Conservation (phyloP, 2,329 filamentous ascomycete species). For the Botrytis hyacinthi region DNA sequence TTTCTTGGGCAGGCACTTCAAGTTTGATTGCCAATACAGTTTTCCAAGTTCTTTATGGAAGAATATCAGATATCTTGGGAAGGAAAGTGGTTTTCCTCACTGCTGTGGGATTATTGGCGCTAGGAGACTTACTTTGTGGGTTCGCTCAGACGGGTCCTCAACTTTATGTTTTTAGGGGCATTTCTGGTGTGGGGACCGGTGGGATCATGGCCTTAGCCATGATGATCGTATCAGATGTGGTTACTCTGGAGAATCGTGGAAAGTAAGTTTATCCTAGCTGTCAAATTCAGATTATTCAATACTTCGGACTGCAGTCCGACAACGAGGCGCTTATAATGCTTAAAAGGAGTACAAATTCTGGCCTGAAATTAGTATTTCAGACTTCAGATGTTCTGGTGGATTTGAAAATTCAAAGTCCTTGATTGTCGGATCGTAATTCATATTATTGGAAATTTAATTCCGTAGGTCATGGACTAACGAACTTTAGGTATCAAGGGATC, state of each 20-base stretch:
- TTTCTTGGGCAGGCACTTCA: slow-evolving; percentile 55
- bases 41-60: slow-evolving; percentile 64
- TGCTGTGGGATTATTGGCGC: slow-evolving; percentile 50
- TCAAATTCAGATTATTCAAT: not conserved
- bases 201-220: slow-evolving; percentile 58
- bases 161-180: slow-evolving; percentile 59
- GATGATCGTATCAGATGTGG: slow-evolving; percentile 61
- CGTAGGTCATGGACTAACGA: slow-evolving; percentile 9
- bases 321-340: not conserved
- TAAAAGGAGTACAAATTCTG: not conserved
- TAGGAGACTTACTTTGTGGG: slow-evolving; percentile 59
- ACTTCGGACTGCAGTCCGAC: not conserved
- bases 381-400: not conserved
- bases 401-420: not conserved
- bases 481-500: slow-evolving; percentile 44
- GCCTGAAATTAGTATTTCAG: not conserved
- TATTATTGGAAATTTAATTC: not conserved
- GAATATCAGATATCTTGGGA: slow-evolving; percentile 60
- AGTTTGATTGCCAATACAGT: slow-evolving; percentile 57
- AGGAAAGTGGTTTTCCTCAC: slow-evolving; percentile 57
- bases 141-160: slow-evolving; percentile 54
- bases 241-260: slow-evolving; percentile 57
- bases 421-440: not conserved
- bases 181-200: slow-evolving; percentile 61
- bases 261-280: slow-evolving; percentile 42